phyloP scores from a whole-genome alignment of 768 basidiomycete species.

The Tephrocybe sp. region DNA sequence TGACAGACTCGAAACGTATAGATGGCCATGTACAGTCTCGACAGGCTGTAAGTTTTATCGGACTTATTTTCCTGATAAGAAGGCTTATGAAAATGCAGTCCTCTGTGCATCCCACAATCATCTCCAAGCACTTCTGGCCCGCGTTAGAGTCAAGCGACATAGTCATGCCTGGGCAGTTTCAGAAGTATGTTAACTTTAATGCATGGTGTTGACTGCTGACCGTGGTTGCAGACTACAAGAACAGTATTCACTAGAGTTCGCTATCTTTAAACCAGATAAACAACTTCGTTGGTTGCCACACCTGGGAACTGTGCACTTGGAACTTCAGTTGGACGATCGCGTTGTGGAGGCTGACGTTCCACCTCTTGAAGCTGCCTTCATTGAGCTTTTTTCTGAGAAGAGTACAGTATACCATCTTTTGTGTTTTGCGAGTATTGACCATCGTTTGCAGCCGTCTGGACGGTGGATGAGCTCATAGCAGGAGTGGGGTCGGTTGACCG shows the following conservation, averaged over 20 bases:
- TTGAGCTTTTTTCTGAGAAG: slow-evolving; percentile 80
- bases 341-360: slow-evolving; percentile 72
- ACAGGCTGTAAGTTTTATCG: slow-evolving; percentile 46
- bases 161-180: slow-evolving; percentile 84
- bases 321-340: slow-evolving; percentile 83
- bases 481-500: slow-evolving; percentile 67
- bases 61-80: neutral
- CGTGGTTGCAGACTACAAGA: slow-evolving; percentile 59
- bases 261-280: slow-evolving; percentile 91
- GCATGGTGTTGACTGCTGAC: neutral
- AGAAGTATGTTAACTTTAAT: slow-evolving; percentile 48
- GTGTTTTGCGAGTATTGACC: neutral
- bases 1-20: slow-evolving; percentile 90
- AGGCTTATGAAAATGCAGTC: slow-evolving; percentile 39
- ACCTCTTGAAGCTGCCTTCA: slow-evolving; percentile 88
- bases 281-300: slow-evolving; percentile 86
- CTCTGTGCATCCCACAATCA: slow-evolving; percentile 83
- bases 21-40: slow-evolving; percentile 87
- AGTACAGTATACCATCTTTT: slow-evolving; percentile 34
- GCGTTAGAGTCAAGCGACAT: slow-evolving; percentile 71
- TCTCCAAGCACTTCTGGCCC: slow-evolving; percentile 97
- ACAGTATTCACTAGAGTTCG: slow-evolving; percentile 74
- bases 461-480: slow-evolving; percentile 62
- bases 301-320: slow-evolving; percentile 80
- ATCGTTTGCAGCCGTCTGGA: slow-evolving; percentile 59